phyloP scores from a whole-genome alignment of 2,329 filamentous ascomycete genomes.

The Ceratocystis ficicola region DNA sequence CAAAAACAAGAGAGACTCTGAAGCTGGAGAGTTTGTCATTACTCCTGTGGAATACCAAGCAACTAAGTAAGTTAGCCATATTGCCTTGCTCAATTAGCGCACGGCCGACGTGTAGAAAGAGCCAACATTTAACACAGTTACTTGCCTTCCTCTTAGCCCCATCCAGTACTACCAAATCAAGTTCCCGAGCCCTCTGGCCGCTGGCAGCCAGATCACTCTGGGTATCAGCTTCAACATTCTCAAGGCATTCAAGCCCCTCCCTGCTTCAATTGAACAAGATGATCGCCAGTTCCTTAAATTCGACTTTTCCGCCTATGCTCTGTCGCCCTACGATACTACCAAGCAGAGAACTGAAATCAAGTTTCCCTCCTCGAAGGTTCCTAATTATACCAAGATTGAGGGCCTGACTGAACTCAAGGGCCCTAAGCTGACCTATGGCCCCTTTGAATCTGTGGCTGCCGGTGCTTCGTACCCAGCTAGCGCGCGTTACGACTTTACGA shows the following conservation, averaged over 20 bases:
- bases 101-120: background rate
- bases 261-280: conserved; percentile 67
- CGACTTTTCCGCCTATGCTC: conserved; percentile 72
- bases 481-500: conserved; percentile 90
- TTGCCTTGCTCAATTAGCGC: background rate
- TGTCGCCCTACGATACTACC: conserved; percentile 68
- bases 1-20: conserved; percentile 74
- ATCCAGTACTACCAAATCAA: conserved; percentile 74
- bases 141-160: conserved; percentile 37
- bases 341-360: conserved; percentile 99
- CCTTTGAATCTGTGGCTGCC: conserved; percentile 71
- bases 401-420: conserved; percentile 71
- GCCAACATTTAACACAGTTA: conserved; percentile 22
- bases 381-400: conserved; percentile 70
- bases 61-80: conserved; percentile 38
- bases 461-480: conserved; percentile 59
- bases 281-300: conserved; percentile 80
- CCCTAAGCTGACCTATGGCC: conserved; percentile 76
- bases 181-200: conserved; percentile 61
- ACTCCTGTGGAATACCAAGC: conserved; percentile 54
- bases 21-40: conserved; percentile 48
- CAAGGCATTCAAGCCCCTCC: conserved; percentile 66
- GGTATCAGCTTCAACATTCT: conserved; percentile 76
- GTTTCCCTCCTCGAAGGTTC: conserved; percentile 62
- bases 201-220: conserved; percentile 70